Evolutionary conservation across 2,329 filamentous ascomycete genomes (phyloP).

Genomic region (Epichloe bromicola): DNA sequence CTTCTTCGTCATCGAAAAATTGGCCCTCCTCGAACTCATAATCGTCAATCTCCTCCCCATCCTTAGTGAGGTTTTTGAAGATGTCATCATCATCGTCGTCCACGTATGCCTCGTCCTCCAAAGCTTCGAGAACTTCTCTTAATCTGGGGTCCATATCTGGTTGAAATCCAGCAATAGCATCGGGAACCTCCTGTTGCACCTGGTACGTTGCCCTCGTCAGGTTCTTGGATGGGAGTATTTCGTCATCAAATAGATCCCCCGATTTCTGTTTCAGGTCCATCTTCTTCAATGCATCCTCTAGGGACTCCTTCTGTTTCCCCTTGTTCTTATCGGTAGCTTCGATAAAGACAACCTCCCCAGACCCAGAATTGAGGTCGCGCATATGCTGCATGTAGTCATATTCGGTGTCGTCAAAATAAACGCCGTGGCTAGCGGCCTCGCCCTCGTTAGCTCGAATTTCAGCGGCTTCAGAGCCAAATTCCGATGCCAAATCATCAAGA

Average conservation of each 20-base stretch:
- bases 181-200: conserved; percentile 83
- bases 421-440: conserved; percentile 84
- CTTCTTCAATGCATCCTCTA: conserved; percentile 71
- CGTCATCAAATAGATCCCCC: conserved; percentile 53
- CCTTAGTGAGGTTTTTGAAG: conserved; percentile 59
- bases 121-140: conserved; percentile 78
- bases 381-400: conserved; percentile 99
- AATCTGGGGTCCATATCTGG: conserved; percentile 95
- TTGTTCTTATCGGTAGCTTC: conserved; percentile 63
- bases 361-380: conserved; percentile 64
- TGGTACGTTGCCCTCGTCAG: conserved; percentile 70
- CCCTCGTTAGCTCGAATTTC: conserved; percentile 79
- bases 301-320: conserved; percentile 58
- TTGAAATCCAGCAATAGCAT: conserved; percentile 84
- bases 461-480: conserved; percentile 56
- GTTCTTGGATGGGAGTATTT: conserved; percentile 69
- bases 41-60: conserved; percentile 60
- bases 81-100: conserved; percentile 79
- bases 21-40: conserved; percentile 65
- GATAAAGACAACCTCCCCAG: conserved; percentile 68
- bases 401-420: conserved; percentile 87
- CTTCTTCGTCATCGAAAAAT: conserved; percentile 53
- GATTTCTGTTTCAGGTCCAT: conserved; percentile 42
- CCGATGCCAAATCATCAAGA: conserved; percentile 60
- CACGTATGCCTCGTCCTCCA: conserved; percentile 93